phyloP scores from a whole-genome alignment of 495 filamentous ascomycete species.

The Lasiosphaeria hispida region DNA sequence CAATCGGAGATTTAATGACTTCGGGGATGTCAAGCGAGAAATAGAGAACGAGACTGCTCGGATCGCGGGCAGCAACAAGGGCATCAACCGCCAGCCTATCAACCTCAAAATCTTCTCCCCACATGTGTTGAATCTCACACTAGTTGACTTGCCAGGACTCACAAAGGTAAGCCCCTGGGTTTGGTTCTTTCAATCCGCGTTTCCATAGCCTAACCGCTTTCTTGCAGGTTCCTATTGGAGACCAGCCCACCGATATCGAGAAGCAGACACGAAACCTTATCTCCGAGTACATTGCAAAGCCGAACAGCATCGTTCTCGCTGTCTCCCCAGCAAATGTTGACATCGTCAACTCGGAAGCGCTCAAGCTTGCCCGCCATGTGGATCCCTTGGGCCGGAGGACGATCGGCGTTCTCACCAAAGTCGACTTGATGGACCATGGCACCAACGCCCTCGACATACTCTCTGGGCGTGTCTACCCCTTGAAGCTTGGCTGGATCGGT shows the following conservation, averaged over 20 bases:
- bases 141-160: conserved; percentile 93
- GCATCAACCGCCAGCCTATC: conserved; percentile 95
- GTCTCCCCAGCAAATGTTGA: conserved; percentile 98
- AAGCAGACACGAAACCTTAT: conserved; percentile 98
- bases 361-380: conserved; percentile 96
- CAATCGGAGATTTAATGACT: conserved; percentile 86
- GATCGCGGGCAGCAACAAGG: conserved; percentile 97
- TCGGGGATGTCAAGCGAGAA: conserved; percentile 87
- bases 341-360: conserved; percentile 95
- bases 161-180: conserved; percentile 68
- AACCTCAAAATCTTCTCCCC: conserved; percentile 99
- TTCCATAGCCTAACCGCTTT: conserved; percentile 10
- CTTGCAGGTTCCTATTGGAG: conserved; percentile 84
- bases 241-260: conserved; percentile 97
- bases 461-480: conserved; percentile 89
- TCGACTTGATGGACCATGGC: conserved; percentile 98
- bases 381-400: conserved; percentile 93
- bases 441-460: conserved; percentile 98
- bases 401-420: conserved; percentile 95
- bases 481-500: conserved; percentile 97
- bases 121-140: conserved; percentile 90
- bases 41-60: conserved; percentile 95
- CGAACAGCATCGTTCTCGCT: conserved; percentile 95
- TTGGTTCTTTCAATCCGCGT: neutral
- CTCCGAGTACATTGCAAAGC: conserved; percentile 97